phyloP scores from a whole-genome alignment of 345 rosid genomes.

The Eucalyptus erythrocorys region DNA sequence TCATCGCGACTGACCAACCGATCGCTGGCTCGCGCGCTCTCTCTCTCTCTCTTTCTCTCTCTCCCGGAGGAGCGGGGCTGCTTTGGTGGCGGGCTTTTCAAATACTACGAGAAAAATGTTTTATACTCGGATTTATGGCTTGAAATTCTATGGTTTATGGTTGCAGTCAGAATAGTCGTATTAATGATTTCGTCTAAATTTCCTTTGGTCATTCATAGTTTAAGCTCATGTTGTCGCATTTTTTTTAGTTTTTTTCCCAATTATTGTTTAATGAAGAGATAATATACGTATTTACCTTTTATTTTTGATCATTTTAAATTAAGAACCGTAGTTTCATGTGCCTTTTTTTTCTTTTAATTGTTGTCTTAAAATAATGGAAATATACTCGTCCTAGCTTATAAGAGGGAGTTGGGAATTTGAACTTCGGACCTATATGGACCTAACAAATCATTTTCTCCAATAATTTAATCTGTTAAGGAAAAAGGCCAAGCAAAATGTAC shows the following conservation, averaged over 20 bases:
- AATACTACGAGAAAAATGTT: background rate
- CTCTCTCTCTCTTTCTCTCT: background rate
- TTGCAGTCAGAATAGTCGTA: background rate
- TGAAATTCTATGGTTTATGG: background rate
- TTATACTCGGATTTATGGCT: background rate
- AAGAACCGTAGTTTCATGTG: background rate
- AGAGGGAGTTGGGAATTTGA: background rate
- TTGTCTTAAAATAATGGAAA: background rate
- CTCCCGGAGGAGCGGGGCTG: background rate
- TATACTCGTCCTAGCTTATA: background rate
- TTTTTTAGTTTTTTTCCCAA: background rate
- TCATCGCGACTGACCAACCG: background rate
- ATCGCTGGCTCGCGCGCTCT: background rate
- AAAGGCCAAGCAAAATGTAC: background rate
- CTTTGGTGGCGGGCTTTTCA: conserved; percentile 3
- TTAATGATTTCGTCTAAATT: background rate
- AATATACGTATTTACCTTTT: background rate
- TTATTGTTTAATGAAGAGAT: background rate
- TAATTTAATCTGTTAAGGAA: background rate
- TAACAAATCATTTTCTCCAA: background rate
- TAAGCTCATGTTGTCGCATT: background rate
- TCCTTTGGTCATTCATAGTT: background rate
- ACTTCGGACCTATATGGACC: background rate
- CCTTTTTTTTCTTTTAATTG: background rate
- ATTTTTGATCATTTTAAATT: background rate